These are phyloP conservation scores for Emydomyces testavorans DNA, from an alignment of 2,329 filamentous ascomycete genomes.

Conservation along the genomic window DNA sequence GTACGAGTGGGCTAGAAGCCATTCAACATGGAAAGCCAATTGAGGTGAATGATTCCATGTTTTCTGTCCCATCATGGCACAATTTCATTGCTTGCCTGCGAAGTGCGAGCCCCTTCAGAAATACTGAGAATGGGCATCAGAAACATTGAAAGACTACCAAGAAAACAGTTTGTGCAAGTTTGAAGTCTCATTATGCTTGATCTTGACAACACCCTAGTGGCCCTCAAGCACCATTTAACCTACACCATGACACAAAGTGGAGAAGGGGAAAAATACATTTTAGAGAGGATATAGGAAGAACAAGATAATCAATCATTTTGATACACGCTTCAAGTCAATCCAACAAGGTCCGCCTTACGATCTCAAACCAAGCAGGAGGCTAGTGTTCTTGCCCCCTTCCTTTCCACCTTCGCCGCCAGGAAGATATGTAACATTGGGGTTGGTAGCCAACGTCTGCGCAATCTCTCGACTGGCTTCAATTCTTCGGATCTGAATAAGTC, in stretches of 20 bases:
- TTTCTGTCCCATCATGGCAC: too few species aligned
- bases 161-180: too few species aligned
- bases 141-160: too few species aligned
- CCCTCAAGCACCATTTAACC: background rate
- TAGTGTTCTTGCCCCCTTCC: conserved; percentile 51
- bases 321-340: background rate
- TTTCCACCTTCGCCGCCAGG: conserved; percentile 54
- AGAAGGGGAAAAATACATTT: conserved; percentile 10
- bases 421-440: conserved; percentile 93
- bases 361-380: conserved; percentile 56
- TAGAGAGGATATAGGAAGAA: conserved; percentile 1
- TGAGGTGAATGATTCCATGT: too few species aligned
- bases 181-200: conserved; percentile 1
- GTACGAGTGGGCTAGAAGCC: too few species aligned
- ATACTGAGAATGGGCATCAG: too few species aligned
- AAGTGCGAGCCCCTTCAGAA: too few species aligned
- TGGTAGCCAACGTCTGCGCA: conserved; percentile 72
- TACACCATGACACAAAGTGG: conserved; percentile 5
- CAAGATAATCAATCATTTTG: conserved; percentile 1
- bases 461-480: conserved; percentile 97
- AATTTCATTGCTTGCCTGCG: too few species aligned
- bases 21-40: too few species aligned
- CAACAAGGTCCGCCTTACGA: conserved; percentile 26
- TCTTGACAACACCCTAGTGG: background rate
- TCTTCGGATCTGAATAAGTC: conserved; percentile 87